Evolutionary conservation across 129 eudicot genomes (phyloP).

Genomic region (Deinandra increscens): DNA sequence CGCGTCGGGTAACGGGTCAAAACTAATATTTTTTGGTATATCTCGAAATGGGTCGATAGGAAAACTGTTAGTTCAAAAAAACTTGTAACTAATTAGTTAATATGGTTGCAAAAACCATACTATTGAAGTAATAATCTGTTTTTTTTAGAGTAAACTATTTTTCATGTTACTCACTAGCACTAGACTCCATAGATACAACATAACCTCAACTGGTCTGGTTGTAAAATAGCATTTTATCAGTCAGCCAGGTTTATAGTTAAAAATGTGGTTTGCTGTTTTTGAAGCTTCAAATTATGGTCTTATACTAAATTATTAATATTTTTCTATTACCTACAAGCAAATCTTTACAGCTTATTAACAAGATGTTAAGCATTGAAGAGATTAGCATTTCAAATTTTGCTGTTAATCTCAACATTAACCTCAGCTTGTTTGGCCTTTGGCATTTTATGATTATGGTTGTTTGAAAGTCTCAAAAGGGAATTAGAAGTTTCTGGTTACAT

Average conservation of each 20-base stretch:
- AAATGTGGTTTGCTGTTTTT: slow-evolving; percentile 1
- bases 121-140: neutral
- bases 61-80: neutral
- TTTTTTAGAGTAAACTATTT: neutral
- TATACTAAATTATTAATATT: neutral
- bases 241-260: slow-evolving; percentile 21
- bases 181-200: neutral
- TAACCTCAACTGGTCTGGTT: neutral
- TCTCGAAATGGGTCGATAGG: neutral
- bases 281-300: slow-evolving; percentile 9
- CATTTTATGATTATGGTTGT: neutral
- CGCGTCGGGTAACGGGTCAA: neutral
- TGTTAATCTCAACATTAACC: neutral
- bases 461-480: neutral
- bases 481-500: neutral
- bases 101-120: neutral
- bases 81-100: neutral
- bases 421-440: no score
- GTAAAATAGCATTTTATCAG: neutral
- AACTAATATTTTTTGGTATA: neutral
- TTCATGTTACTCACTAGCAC: neutral
- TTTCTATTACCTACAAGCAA: neutral
- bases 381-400: neutral
- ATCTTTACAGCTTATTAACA: neutral
- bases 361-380: neutral